phyloP scores from a whole-genome alignment of 768 basidiomycete species.

The Leccinum fibrillosum region DNA sequence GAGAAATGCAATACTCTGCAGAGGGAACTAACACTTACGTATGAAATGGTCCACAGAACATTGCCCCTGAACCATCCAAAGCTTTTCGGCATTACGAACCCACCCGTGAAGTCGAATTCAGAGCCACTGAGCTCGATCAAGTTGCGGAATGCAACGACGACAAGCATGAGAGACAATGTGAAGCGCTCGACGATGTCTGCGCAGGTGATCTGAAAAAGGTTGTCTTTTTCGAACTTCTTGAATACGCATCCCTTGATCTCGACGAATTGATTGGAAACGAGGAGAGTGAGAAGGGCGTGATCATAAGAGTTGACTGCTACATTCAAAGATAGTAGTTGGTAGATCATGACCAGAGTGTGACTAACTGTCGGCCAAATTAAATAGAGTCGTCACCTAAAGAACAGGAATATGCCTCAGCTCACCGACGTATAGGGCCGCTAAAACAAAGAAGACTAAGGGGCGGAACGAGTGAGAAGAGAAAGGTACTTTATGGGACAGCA shows the following conservation, averaged over 20 bases:
- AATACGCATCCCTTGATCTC: slow-evolving; percentile 99
- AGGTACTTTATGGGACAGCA: slow-evolving; percentile 58
- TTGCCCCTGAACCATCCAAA: slow-evolving; percentile 83
- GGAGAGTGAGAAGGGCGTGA: slow-evolving; percentile 87
- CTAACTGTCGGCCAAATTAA: slow-evolving; percentile 48
- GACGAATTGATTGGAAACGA: slow-evolving; percentile 98
- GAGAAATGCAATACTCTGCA: not conserved
- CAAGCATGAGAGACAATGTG: slow-evolving; percentile 85
- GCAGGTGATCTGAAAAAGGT: slow-evolving; percentile 96
- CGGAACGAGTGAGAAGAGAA: slow-evolving; percentile 66
- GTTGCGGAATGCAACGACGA: slow-evolving; percentile 89
- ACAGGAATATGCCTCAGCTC: slow-evolving; percentile 21
- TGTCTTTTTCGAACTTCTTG: slow-evolving; percentile 99
- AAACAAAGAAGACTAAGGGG: slow-evolving; percentile 78
- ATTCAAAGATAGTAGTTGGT: slow-evolving; percentile 91
- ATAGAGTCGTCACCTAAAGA: not conserved
- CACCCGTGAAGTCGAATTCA: slow-evolving; percentile 73
- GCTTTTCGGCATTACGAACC: slow-evolving; percentile 73
- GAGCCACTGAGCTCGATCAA: slow-evolving; percentile 91
- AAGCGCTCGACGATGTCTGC: slow-evolving; percentile 99
- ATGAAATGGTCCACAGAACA: slow-evolving; percentile 84
- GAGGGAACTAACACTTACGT: slow-evolving; percentile 49
- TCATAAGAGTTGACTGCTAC: slow-evolving; percentile 99
- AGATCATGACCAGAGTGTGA: slow-evolving; percentile 93
- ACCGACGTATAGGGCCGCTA: slow-evolving; percentile 86